Percentiles rank a stretch among this genome's conserved stretches.
Conservation (phyloP, 2,329 filamentous ascomycete genomes). For the Sarocladiaceae sp. region DNA sequence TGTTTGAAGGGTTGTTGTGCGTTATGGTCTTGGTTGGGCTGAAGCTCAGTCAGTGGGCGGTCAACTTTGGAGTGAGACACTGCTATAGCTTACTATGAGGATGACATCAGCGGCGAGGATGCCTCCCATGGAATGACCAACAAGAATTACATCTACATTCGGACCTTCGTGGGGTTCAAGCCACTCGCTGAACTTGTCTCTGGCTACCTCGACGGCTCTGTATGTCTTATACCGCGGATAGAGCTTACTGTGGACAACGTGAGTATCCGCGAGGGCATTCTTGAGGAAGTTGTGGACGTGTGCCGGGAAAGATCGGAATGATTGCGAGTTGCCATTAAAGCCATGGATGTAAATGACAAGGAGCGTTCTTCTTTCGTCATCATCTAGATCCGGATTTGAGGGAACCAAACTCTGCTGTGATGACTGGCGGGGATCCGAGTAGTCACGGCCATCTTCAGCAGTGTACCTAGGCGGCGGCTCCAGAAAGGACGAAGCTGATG, state of each 20-base stretch:
- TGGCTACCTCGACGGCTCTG: constrained; percentile 65
- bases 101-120: constrained; percentile 76
- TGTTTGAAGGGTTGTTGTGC: constrained; percentile 54
- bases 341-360: constrained; percentile 84
- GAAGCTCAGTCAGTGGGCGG: not conserved
- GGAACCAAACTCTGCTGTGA: constrained; percentile 7
- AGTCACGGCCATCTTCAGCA: not conserved
- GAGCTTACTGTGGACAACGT: constrained; percentile 81
- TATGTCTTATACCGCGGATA: constrained; percentile 79
- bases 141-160: constrained; percentile 72
- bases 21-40: constrained; percentile 31
- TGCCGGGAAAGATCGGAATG: constrained; percentile 82
- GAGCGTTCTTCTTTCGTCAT: constrained; percentile 47
- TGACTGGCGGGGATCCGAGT: not conserved
- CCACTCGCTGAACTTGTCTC: constrained; percentile 82
- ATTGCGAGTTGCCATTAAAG: constrained; percentile 84
- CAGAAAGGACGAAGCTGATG: not conserved
- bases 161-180: constrained; percentile 70
- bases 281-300: constrained; percentile 77
- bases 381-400: not conserved
- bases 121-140: constrained; percentile 90
- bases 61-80: not conserved
- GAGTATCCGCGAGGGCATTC: constrained; percentile 62
- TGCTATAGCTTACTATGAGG: constrained; percentile 46
- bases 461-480: constrained; percentile 1